A percentile compares a stretch with the other conserved stretches of the same genome.
These are phyloP conservation scores for Boletus sp. DNA, from an alignment of 768 basidiomycete genomes.

Conservation along the genomic window DNA sequence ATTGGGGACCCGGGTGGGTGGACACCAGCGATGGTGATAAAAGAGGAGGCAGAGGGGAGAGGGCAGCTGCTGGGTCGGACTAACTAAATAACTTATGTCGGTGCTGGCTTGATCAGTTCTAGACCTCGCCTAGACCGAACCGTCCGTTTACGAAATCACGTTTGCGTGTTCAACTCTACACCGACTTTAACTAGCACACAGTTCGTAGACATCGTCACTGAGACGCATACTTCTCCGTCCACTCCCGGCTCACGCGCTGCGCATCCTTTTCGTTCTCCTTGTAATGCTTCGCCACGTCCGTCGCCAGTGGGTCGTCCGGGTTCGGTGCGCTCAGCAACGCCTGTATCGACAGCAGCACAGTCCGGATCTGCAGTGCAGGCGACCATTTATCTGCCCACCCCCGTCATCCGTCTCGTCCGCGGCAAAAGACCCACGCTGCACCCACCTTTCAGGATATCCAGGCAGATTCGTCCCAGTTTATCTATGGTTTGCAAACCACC, in stretches of 20 bases:
- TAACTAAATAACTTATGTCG: conserved; percentile 19
- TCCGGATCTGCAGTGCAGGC: conserved; percentile 96
- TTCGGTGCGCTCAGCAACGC: conserved; percentile 96
- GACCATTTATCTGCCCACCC: conserved; percentile 88
- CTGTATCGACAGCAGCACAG: conserved; percentile 93
- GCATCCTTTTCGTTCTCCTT: conserved; percentile 96
- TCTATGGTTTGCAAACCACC: conserved; percentile 45
- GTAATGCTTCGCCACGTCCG: conserved; percentile 97
- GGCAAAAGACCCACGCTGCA: not conserved
- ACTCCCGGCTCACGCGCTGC: conserved; percentile 87
- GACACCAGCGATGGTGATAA: not conserved
- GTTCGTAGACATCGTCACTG: conserved; percentile 25
- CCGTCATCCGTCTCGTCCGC: conserved; percentile 1
- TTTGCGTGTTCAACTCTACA: conserved; percentile 5
- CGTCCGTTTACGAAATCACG: conserved; percentile 11
- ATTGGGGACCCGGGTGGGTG: conserved; percentile 9
- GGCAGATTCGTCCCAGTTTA: conserved; percentile 96
- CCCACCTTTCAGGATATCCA: conserved; percentile 95
- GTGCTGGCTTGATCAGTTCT: conserved; percentile 13
- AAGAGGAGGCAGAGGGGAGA: conserved; percentile 10
- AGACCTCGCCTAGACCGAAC: conserved; percentile 22
- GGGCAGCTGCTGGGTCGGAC: conserved; percentile 12
- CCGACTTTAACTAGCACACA: too few relatives aligned
- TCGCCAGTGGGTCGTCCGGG: conserved; percentile 92
- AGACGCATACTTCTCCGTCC: conserved; percentile 86